phyloP scores from a whole-genome alignment of 768 basidiomycete genomes.

The Suillus sp. region DNA sequence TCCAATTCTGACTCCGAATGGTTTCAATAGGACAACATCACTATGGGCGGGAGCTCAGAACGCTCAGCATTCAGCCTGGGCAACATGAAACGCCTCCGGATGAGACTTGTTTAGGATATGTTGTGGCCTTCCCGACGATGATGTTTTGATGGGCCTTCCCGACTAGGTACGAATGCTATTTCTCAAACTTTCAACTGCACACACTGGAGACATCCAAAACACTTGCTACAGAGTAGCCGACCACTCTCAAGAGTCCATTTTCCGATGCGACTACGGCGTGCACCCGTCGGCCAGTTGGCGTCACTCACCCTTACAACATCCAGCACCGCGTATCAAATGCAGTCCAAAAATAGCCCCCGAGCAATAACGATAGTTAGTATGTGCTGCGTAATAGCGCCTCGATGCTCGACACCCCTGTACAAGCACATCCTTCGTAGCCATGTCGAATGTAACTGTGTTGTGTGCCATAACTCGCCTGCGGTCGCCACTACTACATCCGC shows the following conservation, averaged over 20 bases:
- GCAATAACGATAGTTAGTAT: background rate
- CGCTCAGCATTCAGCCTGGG: background rate
- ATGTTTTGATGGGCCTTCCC: background rate
- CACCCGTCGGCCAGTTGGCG: background rate
- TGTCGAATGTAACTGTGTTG: background rate
- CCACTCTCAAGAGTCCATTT: background rate
- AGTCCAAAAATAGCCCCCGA: background rate
- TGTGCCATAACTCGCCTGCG: background rate
- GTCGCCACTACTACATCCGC: background rate
- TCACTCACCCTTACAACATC: background rate
- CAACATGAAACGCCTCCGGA: background rate
- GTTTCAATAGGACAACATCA: background rate
- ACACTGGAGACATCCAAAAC: background rate
- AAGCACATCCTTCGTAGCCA: background rate
- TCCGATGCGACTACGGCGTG: background rate
- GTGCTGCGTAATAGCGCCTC: constrained; percentile 9
- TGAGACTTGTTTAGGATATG: constrained; percentile 5
- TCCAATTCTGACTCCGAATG: background rate
- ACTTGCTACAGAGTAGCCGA: background rate
- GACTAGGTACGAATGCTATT: background rate
- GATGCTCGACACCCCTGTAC: background rate
- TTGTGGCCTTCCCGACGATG: background rate
- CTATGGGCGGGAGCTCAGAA: background rate
- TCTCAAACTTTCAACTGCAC: background rate
- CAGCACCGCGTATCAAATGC: background rate